Evolutionary conservation across 768 basidiomycete genomes (phyloP).

Genomic region (Lanmaoa pseudosensibilis): DNA sequence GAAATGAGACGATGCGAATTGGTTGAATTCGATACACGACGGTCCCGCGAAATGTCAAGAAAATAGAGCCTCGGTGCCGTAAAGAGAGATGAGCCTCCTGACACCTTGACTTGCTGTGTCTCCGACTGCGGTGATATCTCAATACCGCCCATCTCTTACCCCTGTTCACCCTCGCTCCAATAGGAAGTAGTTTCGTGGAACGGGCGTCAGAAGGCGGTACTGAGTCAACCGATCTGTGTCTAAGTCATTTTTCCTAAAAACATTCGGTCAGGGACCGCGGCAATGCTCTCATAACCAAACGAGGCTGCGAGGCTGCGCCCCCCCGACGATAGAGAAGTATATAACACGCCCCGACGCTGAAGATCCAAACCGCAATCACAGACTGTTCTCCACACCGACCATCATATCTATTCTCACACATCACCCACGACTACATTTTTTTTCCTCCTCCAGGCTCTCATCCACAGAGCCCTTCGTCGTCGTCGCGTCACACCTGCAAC

Average conservation of each 20-base stretch:
- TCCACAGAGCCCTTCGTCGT: conserved; percentile 11
- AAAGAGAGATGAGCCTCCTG: conserved; percentile 4
- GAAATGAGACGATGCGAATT: neutral
- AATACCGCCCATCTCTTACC: neutral
- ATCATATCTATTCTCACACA: conserved; percentile 23
- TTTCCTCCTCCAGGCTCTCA: conserved; percentile 6
- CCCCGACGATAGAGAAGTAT: conserved; percentile 22
- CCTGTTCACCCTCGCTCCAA: conserved; percentile 3
- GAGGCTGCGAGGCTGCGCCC: conserved; percentile 24
- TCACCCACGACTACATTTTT: conserved; percentile 12
- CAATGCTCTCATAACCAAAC: conserved; percentile 24
- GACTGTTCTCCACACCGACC: conserved; percentile 6
- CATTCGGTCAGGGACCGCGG: conserved; percentile 19
- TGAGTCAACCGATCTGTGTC: conserved; percentile 10
- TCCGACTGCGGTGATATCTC: neutral
- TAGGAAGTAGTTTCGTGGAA: conserved; percentile 21
- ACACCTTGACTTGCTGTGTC: conserved; percentile 17
- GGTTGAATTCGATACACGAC: neutral
- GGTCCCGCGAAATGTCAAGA: conserved; percentile 7
- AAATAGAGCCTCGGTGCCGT: conserved; percentile 7
- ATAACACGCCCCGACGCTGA: conserved; percentile 12
- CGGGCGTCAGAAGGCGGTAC: conserved; percentile 14
- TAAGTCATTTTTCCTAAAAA: conserved; percentile 13
- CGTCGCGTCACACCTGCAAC: conserved; percentile 7
- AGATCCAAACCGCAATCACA: conserved; percentile 2